Evolutionary conservation across 2,329 filamentous ascomycete genomes (phyloP).

Genomic region (Pseudogymnoascus pannorum): DNA sequence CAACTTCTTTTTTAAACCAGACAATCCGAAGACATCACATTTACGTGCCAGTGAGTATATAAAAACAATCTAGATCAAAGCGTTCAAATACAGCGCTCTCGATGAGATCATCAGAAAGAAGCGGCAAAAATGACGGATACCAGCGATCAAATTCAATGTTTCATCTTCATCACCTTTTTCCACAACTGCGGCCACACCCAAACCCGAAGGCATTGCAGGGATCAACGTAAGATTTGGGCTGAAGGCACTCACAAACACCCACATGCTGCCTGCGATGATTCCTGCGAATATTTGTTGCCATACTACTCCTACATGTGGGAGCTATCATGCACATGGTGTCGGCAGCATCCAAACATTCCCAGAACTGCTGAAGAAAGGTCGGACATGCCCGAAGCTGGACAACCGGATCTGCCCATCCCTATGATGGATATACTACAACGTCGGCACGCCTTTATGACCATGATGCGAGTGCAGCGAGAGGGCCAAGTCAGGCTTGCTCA

Average conservation of each 20-base stretch:
- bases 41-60: not conserved
- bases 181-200: not conserved
- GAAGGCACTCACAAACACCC: not conserved
- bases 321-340: not conserved
- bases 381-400: not conserved
- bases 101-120: not conserved
- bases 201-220: not conserved
- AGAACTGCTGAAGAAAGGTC: not conserved
- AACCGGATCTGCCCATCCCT: not conserved
- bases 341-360: not conserved
- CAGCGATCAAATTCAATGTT: not conserved
- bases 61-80: not conserved
- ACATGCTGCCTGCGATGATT: not conserved
- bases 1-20: not conserved
- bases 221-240: not conserved
- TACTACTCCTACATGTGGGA: not conserved
- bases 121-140: not conserved
- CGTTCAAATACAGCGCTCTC: not conserved
- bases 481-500: not conserved
- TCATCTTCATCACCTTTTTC: conserved; percentile 4
- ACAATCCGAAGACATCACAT: not conserved
- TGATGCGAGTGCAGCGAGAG: not conserved
- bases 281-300: not conserved
- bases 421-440: not conserved
- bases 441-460: not conserved